phyloP scores from a whole-genome alignment of 441 rosid species.

The Adansonia gregorii region DNA sequence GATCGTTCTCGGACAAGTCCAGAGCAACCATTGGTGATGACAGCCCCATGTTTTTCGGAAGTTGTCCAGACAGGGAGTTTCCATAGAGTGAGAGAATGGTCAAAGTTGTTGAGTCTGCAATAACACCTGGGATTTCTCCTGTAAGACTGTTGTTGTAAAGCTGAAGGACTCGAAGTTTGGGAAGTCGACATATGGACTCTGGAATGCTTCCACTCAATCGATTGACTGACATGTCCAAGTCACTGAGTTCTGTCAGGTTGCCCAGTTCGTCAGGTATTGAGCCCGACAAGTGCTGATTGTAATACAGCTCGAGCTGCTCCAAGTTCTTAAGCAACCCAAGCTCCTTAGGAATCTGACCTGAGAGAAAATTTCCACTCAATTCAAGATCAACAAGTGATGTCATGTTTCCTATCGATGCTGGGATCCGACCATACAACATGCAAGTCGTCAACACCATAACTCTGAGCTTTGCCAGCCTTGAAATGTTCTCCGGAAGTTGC shows the following conservation, averaged over 20 bases:
- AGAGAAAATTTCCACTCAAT: slow-evolving; percentile 73
- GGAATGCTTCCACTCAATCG: slow-evolving; percentile 73
- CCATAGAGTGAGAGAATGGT: slow-evolving; percentile 67
- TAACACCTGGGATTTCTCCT: slow-evolving; percentile 72
- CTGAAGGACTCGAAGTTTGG: slow-evolving; percentile 76
- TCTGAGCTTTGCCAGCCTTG: slow-evolving; percentile 61
- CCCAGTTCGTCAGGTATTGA: slow-evolving; percentile 84
- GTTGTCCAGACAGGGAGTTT: slow-evolving; percentile 73
- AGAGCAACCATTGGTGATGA: slow-evolving; percentile 63
- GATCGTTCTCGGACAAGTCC: slow-evolving; percentile 81
- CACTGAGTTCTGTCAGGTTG: slow-evolving; percentile 76
- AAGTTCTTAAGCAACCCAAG: slow-evolving; percentile 77
- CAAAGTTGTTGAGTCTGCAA: slow-evolving; percentile 68
- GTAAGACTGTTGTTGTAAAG: slow-evolving; percentile 90
- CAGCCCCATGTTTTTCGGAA: slow-evolving; percentile 69
- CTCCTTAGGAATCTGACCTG: slow-evolving; percentile 72
- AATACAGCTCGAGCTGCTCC: slow-evolving; percentile 82
- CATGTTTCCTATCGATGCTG: slow-evolving; percentile 75
- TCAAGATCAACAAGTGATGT: slow-evolving; percentile 86
- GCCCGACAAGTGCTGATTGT: slow-evolving; percentile 71
- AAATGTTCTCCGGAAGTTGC: slow-evolving; percentile 69
- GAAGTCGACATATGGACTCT: slow-evolving; percentile 75
- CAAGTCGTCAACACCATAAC: slow-evolving; percentile 73
- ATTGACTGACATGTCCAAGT: slow-evolving; percentile 88
- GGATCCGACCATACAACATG: slow-evolving; percentile 65